Percentiles rank a stretch among this genome's conserved stretches.
phyloP scores from a whole-genome alignment of 345 rosid genomes.

The Corymbia maculata region DNA sequence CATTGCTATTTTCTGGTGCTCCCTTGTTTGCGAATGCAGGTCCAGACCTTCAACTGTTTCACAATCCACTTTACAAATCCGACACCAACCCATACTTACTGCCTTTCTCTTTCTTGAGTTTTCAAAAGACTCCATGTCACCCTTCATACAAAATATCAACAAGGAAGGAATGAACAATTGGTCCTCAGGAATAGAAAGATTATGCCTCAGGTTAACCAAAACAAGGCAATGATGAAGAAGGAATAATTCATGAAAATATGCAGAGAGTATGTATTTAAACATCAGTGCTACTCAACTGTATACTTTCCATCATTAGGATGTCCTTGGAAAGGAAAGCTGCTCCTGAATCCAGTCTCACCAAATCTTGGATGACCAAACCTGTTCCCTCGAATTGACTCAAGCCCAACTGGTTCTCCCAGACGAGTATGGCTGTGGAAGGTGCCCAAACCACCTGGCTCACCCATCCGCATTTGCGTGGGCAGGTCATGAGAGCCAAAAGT shows the following conservation, averaged over 20 bases:
- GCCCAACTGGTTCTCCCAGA: background rate
- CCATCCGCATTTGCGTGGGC: constrained; percentile 13
- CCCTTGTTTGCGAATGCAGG: constrained; percentile 63
- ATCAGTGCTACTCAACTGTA: constrained; percentile 36
- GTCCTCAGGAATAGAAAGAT: background rate
- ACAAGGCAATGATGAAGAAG: background rate
- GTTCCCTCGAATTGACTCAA: constrained; percentile 4
- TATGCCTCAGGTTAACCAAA: background rate
- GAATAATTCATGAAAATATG: background rate
- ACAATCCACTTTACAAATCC: constrained; percentile 71
- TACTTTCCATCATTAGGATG: constrained; percentile 34
- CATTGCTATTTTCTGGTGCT: constrained; percentile 66
- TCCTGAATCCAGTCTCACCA: constrained; percentile 62
- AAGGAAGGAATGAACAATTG: background rate
- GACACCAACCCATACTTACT: constrained; percentile 64
- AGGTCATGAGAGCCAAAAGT: constrained; percentile 30
- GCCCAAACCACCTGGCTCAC: constrained; percentile 29
- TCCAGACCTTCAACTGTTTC: constrained; percentile 67
- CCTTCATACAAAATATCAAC: constrained; percentile 18
- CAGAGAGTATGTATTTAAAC: background rate
- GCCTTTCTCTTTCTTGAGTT: constrained; percentile 44
- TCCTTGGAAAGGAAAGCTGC: constrained; percentile 34
- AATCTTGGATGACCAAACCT: constrained; percentile 13
- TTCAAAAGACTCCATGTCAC: constrained; percentile 36
- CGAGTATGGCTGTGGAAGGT: constrained; percentile 9